Base-by-base conservation (phyloP, 2,329 filamentous ascomycete genomes). In the Alternaria burnsii region DNA sequence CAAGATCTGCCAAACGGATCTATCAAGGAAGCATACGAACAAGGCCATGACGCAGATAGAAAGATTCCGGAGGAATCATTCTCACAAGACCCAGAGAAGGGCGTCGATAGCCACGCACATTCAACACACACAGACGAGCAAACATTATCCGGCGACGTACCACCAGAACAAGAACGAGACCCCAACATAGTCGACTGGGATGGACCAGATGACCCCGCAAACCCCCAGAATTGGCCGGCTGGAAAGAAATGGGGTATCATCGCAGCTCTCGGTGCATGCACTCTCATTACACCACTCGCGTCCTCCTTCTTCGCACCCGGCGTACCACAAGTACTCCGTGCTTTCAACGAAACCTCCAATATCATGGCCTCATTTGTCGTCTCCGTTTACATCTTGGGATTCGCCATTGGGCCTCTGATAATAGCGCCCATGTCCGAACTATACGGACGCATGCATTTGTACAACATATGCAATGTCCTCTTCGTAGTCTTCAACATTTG, bases 251-350 rank as follows among this genome's bases (percentile, higher is more conserved):
- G 78, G 77, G 55, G 62, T 7, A 74, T 77, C 28, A 71, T 81
- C 38, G 69, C 62, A 20, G 64, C 73, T 24, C 61, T 81, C 14
- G 74, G 74, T 14, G 59, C 67, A 28, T 68, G 78, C 10, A 80
- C 79, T 0, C 70, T 81, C 41, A 72, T 81, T 55, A 78, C 78
- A 58, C 76, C 78, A 2, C 68, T 80, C 4, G 77, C 71, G 9
- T 79, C 76, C 3, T 76, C 74, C 16, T 78, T 79, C 61, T 80
- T 80, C 62, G 89, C 89, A 0, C 89, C 90, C 0, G 88, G 86
- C 12, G 86, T 91, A 0, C 85, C 86, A 0, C 78, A 86, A 57
- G 75, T 80, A 3, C 73, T 80, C 65, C 54, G 51, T 2, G 63
- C 70, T 1, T 80, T 80, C 47, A 41, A 73, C 36, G 72, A 69